These are phyloP conservation scores for Panaeolus cyanescens DNA, from an alignment of 768 basidiomycete genomes.

Conservation along the genomic window DNA sequence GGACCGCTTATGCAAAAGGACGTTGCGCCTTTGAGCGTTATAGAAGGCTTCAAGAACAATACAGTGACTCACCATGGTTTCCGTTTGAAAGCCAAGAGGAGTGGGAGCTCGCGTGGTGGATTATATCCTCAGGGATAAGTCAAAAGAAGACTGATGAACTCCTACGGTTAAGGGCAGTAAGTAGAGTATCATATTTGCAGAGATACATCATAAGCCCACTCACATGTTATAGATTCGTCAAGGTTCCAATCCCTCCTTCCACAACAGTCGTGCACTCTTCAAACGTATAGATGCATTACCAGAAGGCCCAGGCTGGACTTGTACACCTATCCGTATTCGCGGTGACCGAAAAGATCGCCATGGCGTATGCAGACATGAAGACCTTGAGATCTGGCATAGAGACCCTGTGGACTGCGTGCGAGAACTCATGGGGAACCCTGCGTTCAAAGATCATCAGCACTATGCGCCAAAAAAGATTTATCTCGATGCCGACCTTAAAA, in stretches of 20 bases:
- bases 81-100: slow-evolving; percentile 30
- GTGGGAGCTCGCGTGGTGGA: slow-evolving; percentile 29
- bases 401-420: slow-evolving; percentile 30
- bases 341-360: slow-evolving; percentile 15
- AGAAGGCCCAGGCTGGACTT: slow-evolving; percentile 21
- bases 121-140: slow-evolving; percentile 21
- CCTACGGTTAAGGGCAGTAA: slow-evolving; percentile 26
- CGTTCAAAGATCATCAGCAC: slow-evolving; percentile 24
- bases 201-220: background rate
- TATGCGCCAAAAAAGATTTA: slow-evolving; percentile 30
- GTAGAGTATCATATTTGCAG: background rate
- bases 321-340: slow-evolving; percentile 16
- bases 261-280: slow-evolving; percentile 22
- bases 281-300: slow-evolving; percentile 26
- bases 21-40: slow-evolving; percentile 17
- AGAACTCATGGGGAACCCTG: slow-evolving; percentile 29
- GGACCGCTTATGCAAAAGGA: background rate
- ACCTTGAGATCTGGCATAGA: slow-evolving; percentile 19
- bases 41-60: background rate
- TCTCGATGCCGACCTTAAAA: slow-evolving; percentile 7
- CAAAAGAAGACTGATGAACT: slow-evolving; percentile 28
- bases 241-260: slow-evolving; percentile 18
- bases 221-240: slow-evolving; percentile 15
- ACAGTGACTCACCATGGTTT: slow-evolving; percentile 9
- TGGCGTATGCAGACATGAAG: slow-evolving; percentile 8